Evolutionary conservation across 768 basidiomycete genomes (phyloP).

Genomic region (Suillus hirtellus): DNA sequence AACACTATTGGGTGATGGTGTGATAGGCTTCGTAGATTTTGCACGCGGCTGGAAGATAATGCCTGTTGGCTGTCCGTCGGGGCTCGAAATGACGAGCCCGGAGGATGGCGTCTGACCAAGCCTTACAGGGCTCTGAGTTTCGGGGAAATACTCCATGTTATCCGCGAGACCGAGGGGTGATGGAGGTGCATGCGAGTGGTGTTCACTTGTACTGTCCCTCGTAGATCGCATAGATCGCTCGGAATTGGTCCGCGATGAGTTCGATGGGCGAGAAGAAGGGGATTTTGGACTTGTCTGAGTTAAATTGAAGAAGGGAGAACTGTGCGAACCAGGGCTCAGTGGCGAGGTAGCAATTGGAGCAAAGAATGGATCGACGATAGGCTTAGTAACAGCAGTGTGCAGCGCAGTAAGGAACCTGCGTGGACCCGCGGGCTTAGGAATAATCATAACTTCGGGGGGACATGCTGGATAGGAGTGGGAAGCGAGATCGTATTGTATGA

Average conservation of each 20-base stretch:
- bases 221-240: slow-evolving; percentile 62
- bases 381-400: slow-evolving; percentile 86
- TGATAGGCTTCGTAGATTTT: slow-evolving; percentile 36
- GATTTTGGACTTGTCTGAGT: slow-evolving; percentile 40
- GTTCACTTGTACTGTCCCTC: slow-evolving; percentile 43
- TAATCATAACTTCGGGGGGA: slow-evolving; percentile 90
- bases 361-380: slow-evolving; percentile 88
- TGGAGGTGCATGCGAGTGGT: slow-evolving; percentile 48
- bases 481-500: slow-evolving; percentile 62
- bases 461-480: slow-evolving; percentile 49
- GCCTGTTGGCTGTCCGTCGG: slow-evolving; percentile 91
- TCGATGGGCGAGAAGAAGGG: slow-evolving; percentile 43
- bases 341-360: slow-evolving; percentile 94
- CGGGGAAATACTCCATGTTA: slow-evolving; percentile 65
- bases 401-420: slow-evolving; percentile 90
- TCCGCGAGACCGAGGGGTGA: slow-evolving; percentile 75
- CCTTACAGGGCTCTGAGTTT: slow-evolving; percentile 56
- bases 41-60: slow-evolving; percentile 90
- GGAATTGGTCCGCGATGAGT: slow-evolving; percentile 54
- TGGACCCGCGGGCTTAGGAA: slow-evolving; percentile 96
- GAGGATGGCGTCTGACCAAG: slow-evolving; percentile 78
- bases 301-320: slow-evolving; percentile 44
- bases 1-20: slow-evolving; percentile 35
- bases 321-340: slow-evolving; percentile 64
- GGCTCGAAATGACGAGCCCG: slow-evolving; percentile 87